Base-by-base conservation (phyloP, 495 filamentous ascomycete genomes). In the Barbatosphaeria neglecta region DNA sequence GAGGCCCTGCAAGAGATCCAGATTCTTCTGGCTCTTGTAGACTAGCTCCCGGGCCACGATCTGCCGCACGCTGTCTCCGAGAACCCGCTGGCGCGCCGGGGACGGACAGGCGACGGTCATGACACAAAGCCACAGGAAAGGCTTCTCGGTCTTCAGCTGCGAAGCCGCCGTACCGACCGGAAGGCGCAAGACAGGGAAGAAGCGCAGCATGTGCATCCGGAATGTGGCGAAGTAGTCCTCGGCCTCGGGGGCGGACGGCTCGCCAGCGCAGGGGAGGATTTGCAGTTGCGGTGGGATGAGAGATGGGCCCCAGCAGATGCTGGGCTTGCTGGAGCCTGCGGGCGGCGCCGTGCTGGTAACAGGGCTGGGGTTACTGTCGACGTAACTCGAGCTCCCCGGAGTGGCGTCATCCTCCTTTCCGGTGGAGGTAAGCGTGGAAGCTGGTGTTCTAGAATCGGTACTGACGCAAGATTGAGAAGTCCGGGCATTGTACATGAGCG, bases 41-140 rank as follows among this genome's bases (percentile, higher is more conserved):
- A 77, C 41, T 11, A 76, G 46, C 46, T 64, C 62, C 31, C 72
- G 59, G 9, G 66, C 62, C n/a, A 75, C 22, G 4, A 68, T 50
- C 2, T 52, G 53, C 37, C 65, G 68, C 13, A 77, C 56, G 41
- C 65, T 61, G 19, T 53, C 58, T 19, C 60, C 59, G 2, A 75
- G 46, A 1, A 44, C 47, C 1, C 62, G 54, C 38, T 72, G 69
- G 38, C 66, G 54, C 7, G 54, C 50, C 6, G 58, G 55, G 0
- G 53, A 63, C 41, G 47, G 59, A 6, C 58, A 63, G 0, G 57
- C 42, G 1, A 74, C 61, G 19, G 60, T 57, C 55, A 77, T 70
- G 23, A 79, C 74, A 41, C 66, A 68, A 4, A 73, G 57, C 67
- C 74, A 76, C 19, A 78, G 55, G 41, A 78, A 72, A 0, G 77